phyloP scores from a whole-genome alignment of 208 protist genomes.

The Leishmania major region DNA sequence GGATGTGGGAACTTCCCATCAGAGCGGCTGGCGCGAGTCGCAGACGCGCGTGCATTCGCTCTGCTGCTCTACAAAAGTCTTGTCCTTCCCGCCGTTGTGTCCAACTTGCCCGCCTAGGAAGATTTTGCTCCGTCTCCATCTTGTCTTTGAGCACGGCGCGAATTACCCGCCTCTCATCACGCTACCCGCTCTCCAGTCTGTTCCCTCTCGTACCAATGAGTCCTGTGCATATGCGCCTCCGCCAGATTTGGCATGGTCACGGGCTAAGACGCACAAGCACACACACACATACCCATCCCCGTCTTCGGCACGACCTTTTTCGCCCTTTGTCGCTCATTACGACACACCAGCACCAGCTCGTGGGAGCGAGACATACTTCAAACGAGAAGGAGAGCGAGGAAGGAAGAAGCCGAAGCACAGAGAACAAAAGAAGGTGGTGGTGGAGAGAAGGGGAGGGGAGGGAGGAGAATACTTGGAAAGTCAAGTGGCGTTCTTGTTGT shows the following conservation, averaged over 20 bases:
- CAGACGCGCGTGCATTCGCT: background rate
- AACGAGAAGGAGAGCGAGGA: no score
- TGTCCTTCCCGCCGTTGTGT: background rate
- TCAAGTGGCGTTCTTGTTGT: background rate
- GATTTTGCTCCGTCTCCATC: background rate
- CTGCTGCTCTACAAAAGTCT: background rate
- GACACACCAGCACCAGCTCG: background rate
- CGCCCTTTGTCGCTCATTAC: background rate
- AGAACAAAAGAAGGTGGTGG: background rate
- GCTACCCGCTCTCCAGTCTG: background rate
- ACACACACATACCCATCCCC: background rate
- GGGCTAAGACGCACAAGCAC: background rate
- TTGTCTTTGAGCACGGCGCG: background rate
- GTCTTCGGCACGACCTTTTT: background rate
- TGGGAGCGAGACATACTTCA: background rate
- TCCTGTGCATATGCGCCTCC: background rate
- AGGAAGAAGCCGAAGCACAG: background rate
- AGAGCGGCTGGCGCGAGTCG: background rate
- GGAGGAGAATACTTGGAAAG: background rate
- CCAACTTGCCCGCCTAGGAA: background rate
- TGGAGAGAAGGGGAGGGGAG: background rate
- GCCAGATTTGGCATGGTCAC: no score
- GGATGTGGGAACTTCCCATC: background rate
- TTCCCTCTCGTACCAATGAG: background rate
- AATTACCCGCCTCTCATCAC: background rate